These are phyloP conservation scores for Phytopythium aichiense DNA, from an alignment of 352 stramenopile species.

Conservation along the genomic window DNA sequence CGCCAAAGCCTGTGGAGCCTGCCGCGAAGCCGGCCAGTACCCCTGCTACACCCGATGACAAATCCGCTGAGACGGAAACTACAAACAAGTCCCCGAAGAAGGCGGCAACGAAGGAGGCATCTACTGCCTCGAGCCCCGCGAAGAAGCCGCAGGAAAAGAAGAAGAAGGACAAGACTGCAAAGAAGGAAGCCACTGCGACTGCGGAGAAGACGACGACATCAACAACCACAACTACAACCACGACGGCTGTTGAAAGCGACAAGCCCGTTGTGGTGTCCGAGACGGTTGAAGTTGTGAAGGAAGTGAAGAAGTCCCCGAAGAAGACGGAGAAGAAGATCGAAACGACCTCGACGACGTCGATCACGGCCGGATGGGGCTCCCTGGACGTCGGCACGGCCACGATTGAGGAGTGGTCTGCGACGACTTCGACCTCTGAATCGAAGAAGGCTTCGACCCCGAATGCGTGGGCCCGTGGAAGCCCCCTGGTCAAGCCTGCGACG, in stretches of 20 bases:
- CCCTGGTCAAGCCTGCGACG: conserved; percentile 30
- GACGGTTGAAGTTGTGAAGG: conserved; percentile 21
- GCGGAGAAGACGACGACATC: not conserved
- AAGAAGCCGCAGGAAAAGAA: conserved; percentile 45
- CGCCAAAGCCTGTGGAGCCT: conserved; percentile 20
- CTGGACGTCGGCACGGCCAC: conserved; percentile 60
- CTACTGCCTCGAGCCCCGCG: conserved; percentile 25
- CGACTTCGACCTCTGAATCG: conserved; percentile 35
- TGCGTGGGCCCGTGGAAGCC: conserved; percentile 59
- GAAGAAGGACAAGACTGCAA: conserved; percentile 34
- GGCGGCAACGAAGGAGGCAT: not conserved
- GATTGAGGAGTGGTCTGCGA: conserved; percentile 62
- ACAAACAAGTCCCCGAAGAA: conserved; percentile 1
- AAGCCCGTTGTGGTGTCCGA: conserved; percentile 19
- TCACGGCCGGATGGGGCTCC: conserved; percentile 55
- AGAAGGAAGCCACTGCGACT: conserved; percentile 5
- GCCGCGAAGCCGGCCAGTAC: not conserved
- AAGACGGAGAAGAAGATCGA: conserved; percentile 13
- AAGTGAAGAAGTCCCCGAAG: conserved; percentile 28
- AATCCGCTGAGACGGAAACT: conserved; percentile 1
- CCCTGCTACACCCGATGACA: not conserved
- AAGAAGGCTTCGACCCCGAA: conserved; percentile 55
- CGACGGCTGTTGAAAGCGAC: conserved; percentile 1
- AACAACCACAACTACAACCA: not conserved
- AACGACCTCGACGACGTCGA: conserved; percentile 25